Conservation (phyloP, 2,329 filamentous ascomycete genomes). For the Tothia fuscella region DNA sequence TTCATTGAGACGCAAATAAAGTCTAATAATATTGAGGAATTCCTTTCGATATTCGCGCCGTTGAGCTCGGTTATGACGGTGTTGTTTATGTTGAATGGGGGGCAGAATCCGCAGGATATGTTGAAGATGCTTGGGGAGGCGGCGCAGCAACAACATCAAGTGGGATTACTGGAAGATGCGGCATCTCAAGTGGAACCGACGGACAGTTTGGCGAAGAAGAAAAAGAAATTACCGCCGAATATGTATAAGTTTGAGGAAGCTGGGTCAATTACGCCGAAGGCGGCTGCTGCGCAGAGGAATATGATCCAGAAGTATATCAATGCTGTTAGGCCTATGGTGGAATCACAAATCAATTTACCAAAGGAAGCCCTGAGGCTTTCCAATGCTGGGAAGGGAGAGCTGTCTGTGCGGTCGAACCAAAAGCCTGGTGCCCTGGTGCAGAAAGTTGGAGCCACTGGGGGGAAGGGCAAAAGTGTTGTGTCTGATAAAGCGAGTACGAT, state of each 20-base stretch:
- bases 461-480: neutral
- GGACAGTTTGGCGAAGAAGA: neutral
- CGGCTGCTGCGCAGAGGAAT: conserved; percentile 2
- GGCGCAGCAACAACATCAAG: conserved; percentile 3
- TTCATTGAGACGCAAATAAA: conserved; percentile 38
- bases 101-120: conserved; percentile 7
- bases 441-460: too few relatives aligned
- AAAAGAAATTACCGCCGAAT: conserved; percentile 1
- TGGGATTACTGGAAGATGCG: neutral
- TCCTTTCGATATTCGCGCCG: conserved; percentile 39
- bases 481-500: neutral
- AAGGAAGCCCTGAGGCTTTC: neutral
- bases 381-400: neutral
- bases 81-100: conserved; percentile 31
- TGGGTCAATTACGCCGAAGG: neutral
- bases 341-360: neutral
- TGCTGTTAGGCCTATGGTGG: conserved; percentile 4
- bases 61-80: conserved; percentile 39
- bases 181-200: conserved; percentile 1
- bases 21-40: conserved; percentile 38
- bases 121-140: conserved; percentile 8
- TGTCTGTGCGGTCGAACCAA: neutral
- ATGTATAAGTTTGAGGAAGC: too few relatives aligned
- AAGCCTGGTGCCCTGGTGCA: neutral
- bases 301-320: conserved; percentile 8